Conservation (phyloP, 2,329 filamentous ascomycete genomes). For the Orbilia blumenaviensis region DNA sequence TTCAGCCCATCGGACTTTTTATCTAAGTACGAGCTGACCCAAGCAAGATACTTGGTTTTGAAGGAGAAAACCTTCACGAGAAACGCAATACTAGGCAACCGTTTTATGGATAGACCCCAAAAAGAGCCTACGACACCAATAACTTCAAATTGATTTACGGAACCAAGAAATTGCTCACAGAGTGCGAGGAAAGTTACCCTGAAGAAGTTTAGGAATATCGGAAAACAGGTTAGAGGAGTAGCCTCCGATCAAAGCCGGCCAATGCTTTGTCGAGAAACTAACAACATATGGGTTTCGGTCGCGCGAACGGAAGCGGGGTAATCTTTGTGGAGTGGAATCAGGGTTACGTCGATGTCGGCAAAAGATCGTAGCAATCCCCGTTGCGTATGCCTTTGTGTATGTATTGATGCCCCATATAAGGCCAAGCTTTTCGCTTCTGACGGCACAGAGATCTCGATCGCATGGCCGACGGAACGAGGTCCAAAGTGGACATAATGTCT, state of each 20-base stretch:
- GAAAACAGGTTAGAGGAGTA: neutral
- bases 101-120: neutral
- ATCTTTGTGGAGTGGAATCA: neutral
- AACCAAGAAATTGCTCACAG: neutral
- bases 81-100: neutral
- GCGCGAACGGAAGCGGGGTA: neutral
- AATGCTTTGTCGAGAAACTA: neutral
- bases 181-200: neutral
- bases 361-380: neutral
- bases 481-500: neutral
- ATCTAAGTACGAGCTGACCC: neutral
- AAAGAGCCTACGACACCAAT: neutral
- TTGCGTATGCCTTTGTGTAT: neutral
- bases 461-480: conserved; percentile 13
- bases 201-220: neutral
- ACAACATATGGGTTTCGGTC: neutral
- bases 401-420: neutral
- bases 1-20: conserved; percentile 16
- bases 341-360: neutral
- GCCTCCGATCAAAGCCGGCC: neutral
- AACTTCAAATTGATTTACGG: neutral
- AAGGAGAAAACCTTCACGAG: neutral
- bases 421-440: conserved; percentile 37
- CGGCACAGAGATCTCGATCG: conserved; percentile 12
- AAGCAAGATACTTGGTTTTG: neutral